Base-by-base conservation (phyloP, 345 rosid species). In the Ceriops tagal region DNA sequence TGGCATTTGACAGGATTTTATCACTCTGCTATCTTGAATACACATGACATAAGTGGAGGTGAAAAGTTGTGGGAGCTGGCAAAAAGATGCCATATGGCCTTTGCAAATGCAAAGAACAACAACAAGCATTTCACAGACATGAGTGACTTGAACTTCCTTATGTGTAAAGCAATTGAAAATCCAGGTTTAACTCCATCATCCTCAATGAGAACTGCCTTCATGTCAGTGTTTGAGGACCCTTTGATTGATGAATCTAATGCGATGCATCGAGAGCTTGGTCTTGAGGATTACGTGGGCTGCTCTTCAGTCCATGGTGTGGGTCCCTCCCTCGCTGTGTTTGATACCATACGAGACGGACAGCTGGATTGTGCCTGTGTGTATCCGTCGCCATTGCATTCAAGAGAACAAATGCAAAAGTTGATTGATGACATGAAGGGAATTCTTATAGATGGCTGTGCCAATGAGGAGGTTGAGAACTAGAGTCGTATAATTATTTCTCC, bases 121-220 rank as follows among this genome's bases (percentile, higher is more conserved):
- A 78, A 87, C 84, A 89, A 86, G 79, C 96, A 90, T 28, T 86
- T 90, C 74, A 79, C 93, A 0, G 96, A 92, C 75, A 88, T 90
- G 96, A 74, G 65, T 1, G 93, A 89, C 80, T 80, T 92, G 65
- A 92, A 86, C 80, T 92, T 75, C 80, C 81, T 92, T 0, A 92
- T 89, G 90, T 79, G 87, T 66, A 92, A 81, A 77, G 98, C 96
- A 71, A 83, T 92, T 10, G 93, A 92, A 35, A 90, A 90, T 68
- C 98, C 96, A 0, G 73, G 80, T 34, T 66, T 87, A 68, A 92
- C 96, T 0, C 81, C 95, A n/a, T 90, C 92, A 0, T 80, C 87
- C 0, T 80, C 96, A 56, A 58, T 84, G 8, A 78, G 96, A 67
- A 86, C 96, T 0, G 85, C 96, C 49, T 68, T 88, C 65, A 65